phyloP scores from a whole-genome alignment of 1,139 yeast genomes.

The Candida sp. region DNA sequence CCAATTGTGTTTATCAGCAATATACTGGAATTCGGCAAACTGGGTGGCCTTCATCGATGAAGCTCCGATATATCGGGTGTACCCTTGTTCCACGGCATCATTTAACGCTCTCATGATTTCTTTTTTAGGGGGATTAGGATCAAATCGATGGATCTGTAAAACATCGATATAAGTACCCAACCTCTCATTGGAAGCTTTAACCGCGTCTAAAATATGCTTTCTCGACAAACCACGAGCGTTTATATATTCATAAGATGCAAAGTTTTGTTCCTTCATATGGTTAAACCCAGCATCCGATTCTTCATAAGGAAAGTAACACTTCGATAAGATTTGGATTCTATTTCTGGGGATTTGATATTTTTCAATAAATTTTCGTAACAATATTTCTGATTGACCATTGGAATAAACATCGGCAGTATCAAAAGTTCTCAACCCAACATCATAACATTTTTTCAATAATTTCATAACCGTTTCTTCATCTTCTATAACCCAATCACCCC shows the following conservation, averaged over 20 bases:
- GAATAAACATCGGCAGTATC: conserved; percentile 28
- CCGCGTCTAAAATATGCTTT: conserved; percentile 54
- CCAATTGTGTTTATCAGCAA: conserved; percentile 52
- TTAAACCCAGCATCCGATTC: conserved; percentile 14
- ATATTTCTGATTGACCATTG: conserved; percentile 19
- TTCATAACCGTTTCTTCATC: conserved; percentile 21
- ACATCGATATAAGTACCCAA: conserved; percentile 52
- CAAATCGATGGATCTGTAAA: conserved; percentile 50
- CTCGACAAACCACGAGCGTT: conserved; percentile 31
- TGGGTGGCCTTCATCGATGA: conserved; percentile 49
- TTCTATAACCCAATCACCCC: conserved; percentile 48
- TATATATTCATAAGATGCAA: conserved; percentile 11
- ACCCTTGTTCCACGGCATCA: conserved; percentile 47
- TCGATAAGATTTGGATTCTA: conserved; percentile 36
- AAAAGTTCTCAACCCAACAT: conserved; percentile 45
- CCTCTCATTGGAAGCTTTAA: conserved; percentile 43
- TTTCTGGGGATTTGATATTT: conserved; percentile 22
- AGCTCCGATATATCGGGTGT: conserved; percentile 56
- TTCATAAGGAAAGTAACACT: conserved; percentile 29
- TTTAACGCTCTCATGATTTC: conserved; percentile 56
- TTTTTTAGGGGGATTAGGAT: conserved; percentile 36
- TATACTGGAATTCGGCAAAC: conserved; percentile 47
- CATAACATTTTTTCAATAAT: conserved; percentile 49
- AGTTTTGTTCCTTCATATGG: conserved; percentile 11
- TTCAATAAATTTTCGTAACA: conserved; percentile 20